Percentiles rank a stretch among this genome's conserved stretches.
These are phyloP conservation scores for Saccharomycopsis oosterbeekiorum DNA, from an alignment of 805 yeast genomes.

Conservation along the genomic window DNA sequence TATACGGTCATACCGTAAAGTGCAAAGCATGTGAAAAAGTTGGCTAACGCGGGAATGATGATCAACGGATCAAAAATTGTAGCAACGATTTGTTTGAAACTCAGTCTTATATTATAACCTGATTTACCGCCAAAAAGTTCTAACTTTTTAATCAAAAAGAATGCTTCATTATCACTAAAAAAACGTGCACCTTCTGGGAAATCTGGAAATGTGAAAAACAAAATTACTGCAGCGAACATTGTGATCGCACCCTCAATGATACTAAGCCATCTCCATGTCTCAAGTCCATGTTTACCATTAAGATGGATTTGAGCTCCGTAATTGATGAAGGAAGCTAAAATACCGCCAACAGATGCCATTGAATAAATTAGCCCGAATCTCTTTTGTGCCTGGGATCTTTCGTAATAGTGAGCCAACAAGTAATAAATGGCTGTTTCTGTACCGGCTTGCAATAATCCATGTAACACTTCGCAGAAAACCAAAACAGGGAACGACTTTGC, in stretches of 20 bases:
- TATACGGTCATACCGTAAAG: constrained; percentile 65
- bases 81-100: constrained; percentile 32
- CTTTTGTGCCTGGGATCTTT: constrained; percentile 54
- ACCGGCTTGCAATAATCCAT: constrained; percentile 62
- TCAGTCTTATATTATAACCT: constrained; percentile 38
- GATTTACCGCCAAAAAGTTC: constrained; percentile 42
- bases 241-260: constrained; percentile 37
- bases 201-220: constrained; percentile 47
- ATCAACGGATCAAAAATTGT: constrained; percentile 51
- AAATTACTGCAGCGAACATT: constrained; percentile 22
- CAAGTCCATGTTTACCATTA: constrained; percentile 29
- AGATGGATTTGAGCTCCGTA: constrained; percentile 26
- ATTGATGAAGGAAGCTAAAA: constrained; percentile 32
- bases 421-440: constrained; percentile 70
- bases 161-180: constrained; percentile 39
- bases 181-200: constrained; percentile 62
- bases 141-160: constrained; percentile 47
- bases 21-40: constrained; percentile 51
- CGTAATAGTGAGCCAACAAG: constrained; percentile 55
- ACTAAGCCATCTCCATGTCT: constrained; percentile 44
- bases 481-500: constrained; percentile 47
- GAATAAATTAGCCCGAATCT: constrained; percentile 60
- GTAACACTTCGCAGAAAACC: constrained; percentile 49
- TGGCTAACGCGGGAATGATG: constrained; percentile 46
- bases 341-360: constrained; percentile 65